Evolutionary conservation across 805 yeast species (phyloP), one percentile per base, ranked within the genome.

Genomic region (Candida boleticola): DNA sequence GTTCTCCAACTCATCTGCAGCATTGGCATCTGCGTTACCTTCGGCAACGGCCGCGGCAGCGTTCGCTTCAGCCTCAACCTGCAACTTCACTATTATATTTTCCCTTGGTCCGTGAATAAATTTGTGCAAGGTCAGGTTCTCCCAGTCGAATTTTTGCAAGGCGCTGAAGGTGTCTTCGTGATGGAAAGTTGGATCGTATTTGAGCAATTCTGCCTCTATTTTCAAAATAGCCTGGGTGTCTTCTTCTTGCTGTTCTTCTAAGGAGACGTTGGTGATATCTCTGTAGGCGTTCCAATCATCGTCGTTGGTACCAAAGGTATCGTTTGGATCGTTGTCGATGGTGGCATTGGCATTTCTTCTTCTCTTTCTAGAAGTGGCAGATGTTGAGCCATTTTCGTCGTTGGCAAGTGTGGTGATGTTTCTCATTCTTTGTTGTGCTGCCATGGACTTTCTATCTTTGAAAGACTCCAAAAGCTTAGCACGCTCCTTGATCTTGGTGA

Each of bases 281-380:
- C 93, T 77, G 59, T 92, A 92, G 14, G 89, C 82, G 18, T 85
- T 80, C 97, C 97, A 92, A 62, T 93, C 99, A 42, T 86, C 96
- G 58, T 92, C 98, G 55, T 89, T 82, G 2, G 96, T 90, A 43
- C 97, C 98, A 63, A 92, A 90, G 0, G 90, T 87, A 63, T 92
- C 98, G 53, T 82, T 88, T 13, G 95, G 95, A 60, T 89, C 97
- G 51, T 87, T 88, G 55, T 88, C 96, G 26, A 86, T 83, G 1
- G 89, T 80, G 0, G 82, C 79, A 50, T 76, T 79, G 5, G 72
- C 76, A 41, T 63, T 62, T 31, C 73, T 58, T 39, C 70, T 57
- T 44, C 74, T 66, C 45, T 64, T 66, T 53, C 84, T 71, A 9
- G 66, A 57, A 29, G 73, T 75, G 23, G 80, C 69, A 38, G 76